Base-by-base conservation (phyloP, 345 rosid species). In the Conringia planisiliqua region DNA sequence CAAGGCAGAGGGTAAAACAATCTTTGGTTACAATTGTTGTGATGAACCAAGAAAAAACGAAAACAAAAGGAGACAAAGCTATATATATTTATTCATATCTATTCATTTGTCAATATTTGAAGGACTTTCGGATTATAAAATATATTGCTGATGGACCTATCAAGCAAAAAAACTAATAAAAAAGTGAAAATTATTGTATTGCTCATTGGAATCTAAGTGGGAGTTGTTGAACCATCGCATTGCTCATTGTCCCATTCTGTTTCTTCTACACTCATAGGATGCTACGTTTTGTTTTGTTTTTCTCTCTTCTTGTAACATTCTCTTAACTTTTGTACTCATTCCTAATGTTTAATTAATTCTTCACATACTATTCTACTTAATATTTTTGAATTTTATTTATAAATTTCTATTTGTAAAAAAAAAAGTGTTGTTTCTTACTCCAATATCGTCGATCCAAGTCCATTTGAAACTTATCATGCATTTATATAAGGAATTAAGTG, bases 181-280 rank as follows among this genome's bases (percentile, higher is more conserved):
- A 58, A 68, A 17, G 35, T 62, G 47, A 42, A 76, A 60, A 68
- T 43, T 32, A 71, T 85, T 86, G 80, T 80, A 68, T 92, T 72
- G 66, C 68, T 85, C 82, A 91, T 82, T 83, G 88, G 82, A 59
- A 83, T 82, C 85, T 82, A 60, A 85, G 96, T 87, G 91, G 92
- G 90, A 82, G 89, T 89, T 79, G 95, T 84, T 89, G 87, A 85
- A 82, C 88, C 47, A 48, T 87, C 78, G 83, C 72, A 80, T 81
- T 61, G 63, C 68, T 24, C 73, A 62, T 46, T 56, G 80, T 70
- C 80, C 0, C 58, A 7, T 70, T 62, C 35, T 63, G 67, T 64
- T 46, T 33, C 24, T 64, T 77, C 36, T 76, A 61, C 74, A 4
- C 24, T 63, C 42, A 9, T 56, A 70, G 71, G 70, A 63, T 76